Percentiles rank a stretch among this genome's conserved stretches.
Evolutionary conservation across 805 yeast genomes (phyloP).

Genomic region (Metschnikowia peoriensis): DNA sequence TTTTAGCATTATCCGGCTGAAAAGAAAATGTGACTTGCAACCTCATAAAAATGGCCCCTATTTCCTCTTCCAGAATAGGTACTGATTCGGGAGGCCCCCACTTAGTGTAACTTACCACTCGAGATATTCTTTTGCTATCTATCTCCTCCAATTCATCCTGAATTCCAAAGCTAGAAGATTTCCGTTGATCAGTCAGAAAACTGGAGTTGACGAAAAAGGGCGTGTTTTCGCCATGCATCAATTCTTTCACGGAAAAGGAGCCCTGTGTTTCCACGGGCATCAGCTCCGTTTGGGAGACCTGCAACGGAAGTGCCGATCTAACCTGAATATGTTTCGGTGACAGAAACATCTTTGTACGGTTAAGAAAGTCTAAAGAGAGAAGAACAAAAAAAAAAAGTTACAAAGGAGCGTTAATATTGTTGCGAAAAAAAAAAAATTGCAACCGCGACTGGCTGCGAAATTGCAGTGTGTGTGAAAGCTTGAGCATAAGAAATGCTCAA

Average conservation of each 20-base stretch:
- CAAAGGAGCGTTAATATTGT: conserved; percentile 1
- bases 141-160: conserved; percentile 3
- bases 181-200: conserved; percentile 2
- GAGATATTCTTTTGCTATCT: background rate
- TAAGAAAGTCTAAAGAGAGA: background rate
- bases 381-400: conserved; percentile 2
- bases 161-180: background rate
- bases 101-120: conserved; percentile 40
- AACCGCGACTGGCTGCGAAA: conserved; percentile 9
- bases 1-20: conserved; percentile 61
- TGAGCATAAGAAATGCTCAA: no score
- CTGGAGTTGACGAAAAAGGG: conserved; percentile 7
- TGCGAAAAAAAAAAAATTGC: conserved; percentile 6
- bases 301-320: conserved; percentile 7
- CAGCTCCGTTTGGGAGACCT: background rate
- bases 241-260: conserved; percentile 8
- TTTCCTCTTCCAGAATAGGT: conserved; percentile 53
- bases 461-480: background rate
- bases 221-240: conserved; percentile 8
- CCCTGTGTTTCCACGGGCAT: conserved; percentile 3
- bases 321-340: conserved; percentile 7
- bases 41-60: conserved; percentile 54
- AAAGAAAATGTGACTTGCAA: conserved; percentile 61
- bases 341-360: conserved; percentile 9
- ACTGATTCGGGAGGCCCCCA: conserved; percentile 45